phyloP scores from a whole-genome alignment of 345 rosid genomes.

The Acer yangbiense region DNA sequence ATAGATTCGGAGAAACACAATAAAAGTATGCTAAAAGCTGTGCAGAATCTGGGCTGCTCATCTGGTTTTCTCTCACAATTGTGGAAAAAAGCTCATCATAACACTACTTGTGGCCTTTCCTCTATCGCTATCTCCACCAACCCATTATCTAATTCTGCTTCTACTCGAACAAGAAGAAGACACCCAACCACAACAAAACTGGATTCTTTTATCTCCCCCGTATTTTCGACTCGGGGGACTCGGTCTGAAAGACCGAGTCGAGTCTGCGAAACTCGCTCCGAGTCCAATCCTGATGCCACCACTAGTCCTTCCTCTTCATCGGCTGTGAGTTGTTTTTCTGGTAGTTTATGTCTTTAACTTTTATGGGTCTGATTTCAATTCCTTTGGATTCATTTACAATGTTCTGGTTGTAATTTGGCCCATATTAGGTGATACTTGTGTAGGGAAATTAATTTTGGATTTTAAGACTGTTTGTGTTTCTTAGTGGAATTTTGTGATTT shows the following conservation, averaged over 20 bases:
- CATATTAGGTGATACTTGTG: neutral
- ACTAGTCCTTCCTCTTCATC: slow-evolving; percentile 35
- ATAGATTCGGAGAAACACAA: neutral
- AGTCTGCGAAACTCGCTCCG: slow-evolving; percentile 46
- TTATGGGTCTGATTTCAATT: slow-evolving; percentile 18
- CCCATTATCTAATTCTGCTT: slow-evolving; percentile 31
- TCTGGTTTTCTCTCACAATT: slow-evolving; percentile 52
- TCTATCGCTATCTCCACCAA: slow-evolving; percentile 32
- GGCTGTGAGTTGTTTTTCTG: slow-evolving; percentile 57
- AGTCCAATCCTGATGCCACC: slow-evolving; percentile 47
- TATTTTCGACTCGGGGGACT: slow-evolving; percentile 25
- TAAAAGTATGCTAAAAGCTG: slow-evolving; percentile 66
- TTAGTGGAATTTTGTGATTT: neutral
- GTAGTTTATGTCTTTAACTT: slow-evolving; percentile 9
- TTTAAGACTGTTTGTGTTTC: neutral
- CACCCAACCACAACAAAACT: neutral
- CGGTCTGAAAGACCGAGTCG: slow-evolving; percentile 33
- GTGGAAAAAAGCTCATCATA: slow-evolving; percentile 45
- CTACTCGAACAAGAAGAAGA: slow-evolving; percentile 11
- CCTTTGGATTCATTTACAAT: neutral
- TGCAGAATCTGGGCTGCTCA: slow-evolving; percentile 63
- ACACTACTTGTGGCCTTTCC: slow-evolving; percentile 35
- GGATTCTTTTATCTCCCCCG: slow-evolving; percentile 22
- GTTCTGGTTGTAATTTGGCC: slow-evolving; percentile 4
- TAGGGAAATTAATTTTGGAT: neutral